These are phyloP conservation scores for Aspergillus cejpii DNA, from an alignment of 2,329 filamentous ascomycete genomes.

Conservation along the genomic window DNA sequence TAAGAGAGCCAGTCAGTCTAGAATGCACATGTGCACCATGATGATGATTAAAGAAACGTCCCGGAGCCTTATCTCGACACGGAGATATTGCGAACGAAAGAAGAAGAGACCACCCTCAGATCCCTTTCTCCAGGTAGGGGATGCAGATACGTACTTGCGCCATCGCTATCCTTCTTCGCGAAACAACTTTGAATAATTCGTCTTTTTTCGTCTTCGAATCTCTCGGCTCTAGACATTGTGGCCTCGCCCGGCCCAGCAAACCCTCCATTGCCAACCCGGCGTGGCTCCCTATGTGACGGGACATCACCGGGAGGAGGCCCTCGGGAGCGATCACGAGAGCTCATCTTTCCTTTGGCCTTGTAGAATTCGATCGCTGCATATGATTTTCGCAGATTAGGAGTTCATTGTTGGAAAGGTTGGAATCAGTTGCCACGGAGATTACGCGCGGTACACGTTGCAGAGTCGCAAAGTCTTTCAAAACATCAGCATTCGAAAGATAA, in stretches of 20 bases:
- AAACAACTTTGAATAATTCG: constrained; percentile 95
- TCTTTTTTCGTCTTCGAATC: constrained; percentile 93
- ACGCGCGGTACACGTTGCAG: constrained; percentile 10
- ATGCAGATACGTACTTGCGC: constrained; percentile 59
- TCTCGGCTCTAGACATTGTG: constrained; percentile 57
- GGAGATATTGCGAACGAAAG: not conserved
- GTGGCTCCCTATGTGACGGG: constrained; percentile 28
- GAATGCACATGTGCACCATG: not conserved
- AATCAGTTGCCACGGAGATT: constrained; percentile 12
- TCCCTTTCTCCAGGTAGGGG: constrained; percentile 6
- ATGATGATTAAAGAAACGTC: not conserved
- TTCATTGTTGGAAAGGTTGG: constrained; percentile 27
- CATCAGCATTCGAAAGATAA: constrained; percentile 8
- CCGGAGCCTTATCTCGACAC: not conserved
- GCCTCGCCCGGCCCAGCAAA: constrained; percentile 22
- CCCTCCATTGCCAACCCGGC: constrained; percentile 29
- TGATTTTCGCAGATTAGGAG: constrained; percentile 22
- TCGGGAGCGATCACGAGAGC: constrained; percentile 32
- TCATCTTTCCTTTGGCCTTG: constrained; percentile 29
- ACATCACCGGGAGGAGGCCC: constrained; percentile 26
- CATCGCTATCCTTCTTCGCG: constrained; percentile 78
- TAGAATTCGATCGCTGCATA: constrained; percentile 21
- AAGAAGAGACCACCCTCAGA: not conserved
- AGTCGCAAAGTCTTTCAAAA: no score
- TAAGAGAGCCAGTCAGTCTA: not conserved